Base-by-base conservation (phyloP, 2,329 filamentous ascomycete species). In the Biscogniauxia sp. region DNA sequence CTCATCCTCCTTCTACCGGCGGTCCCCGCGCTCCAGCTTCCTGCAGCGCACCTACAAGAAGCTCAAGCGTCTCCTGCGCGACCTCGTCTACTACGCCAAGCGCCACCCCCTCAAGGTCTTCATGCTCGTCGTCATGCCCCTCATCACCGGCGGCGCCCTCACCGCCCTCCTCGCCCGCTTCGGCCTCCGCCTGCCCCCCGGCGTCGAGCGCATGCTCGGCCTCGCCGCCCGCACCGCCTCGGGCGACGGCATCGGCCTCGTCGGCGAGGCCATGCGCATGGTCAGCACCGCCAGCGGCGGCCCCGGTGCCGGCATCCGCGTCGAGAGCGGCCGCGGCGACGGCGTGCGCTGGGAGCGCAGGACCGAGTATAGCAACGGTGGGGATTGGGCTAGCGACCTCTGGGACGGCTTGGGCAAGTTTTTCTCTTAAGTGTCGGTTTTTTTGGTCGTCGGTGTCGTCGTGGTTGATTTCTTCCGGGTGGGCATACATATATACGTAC, bases 41-140 rank as follows among this genome's bases (percentile, higher is more conserved):
- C 77, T 97, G 64, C 79, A 86, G 59, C 87, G 88, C 67, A 82
- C 92, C 53, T 83, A 92, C 74, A 85, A 86, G 75, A 89, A 92
- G 70, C 85, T 97, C 62, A 89, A 89, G 72, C 87, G 89, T 51
- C 85, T 97, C 64, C 79, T 97, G 60, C 89, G 90, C 70, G 88
- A 96, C 73, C 86, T 97, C 8, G 82, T 89, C 74, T 85, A 88
- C 74, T 96, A 94, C 78, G 90, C 91, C 70, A 89, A 91, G 73
- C 84, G 87, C 45, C 89, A 97, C 78, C 94, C 93, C 0, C 78
- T 92, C 72, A 96, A 96, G 78, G 91, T 96, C 54, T 91, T 97
- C 79, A 82, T 91, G 80, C 84, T 93, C 64, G 89, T 97, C 64
- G 84, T 97, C 70, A 87, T 97, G 84, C 94, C 94, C 9, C 82